Evolutionary conservation across 2,329 filamentous ascomycete species (phyloP).

Genomic region (Albophoma yamanashiensis): DNA sequence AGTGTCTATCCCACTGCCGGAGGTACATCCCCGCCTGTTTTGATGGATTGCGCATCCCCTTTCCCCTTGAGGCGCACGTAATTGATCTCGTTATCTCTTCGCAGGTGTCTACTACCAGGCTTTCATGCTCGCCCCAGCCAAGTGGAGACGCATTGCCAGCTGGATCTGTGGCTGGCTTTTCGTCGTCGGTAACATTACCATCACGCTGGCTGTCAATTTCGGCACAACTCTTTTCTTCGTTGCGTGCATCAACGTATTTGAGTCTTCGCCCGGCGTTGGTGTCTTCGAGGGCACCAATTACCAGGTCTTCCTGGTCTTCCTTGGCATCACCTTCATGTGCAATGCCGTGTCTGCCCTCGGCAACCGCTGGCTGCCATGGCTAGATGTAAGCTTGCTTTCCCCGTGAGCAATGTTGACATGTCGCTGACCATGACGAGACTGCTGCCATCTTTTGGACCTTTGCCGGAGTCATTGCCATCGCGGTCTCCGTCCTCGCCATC

Average conservation of each 20-base stretch:
- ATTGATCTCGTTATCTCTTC: slow-evolving; percentile 8
- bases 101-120: slow-evolving; percentile 63
- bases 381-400: slow-evolving; percentile 48
- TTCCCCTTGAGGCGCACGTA: slow-evolving; percentile 4
- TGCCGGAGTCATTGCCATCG: slow-evolving; percentile 54
- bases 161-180: slow-evolving; percentile 71
- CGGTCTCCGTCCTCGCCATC: slow-evolving; percentile 51
- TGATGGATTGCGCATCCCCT: neutral
- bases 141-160: slow-evolving; percentile 51
- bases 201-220: slow-evolving; percentile 75
- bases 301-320: slow-evolving; percentile 63
- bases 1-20: slow-evolving; percentile 68
- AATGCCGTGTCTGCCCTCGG: slow-evolving; percentile 56
- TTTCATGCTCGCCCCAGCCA: slow-evolving; percentile 57
- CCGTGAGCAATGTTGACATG: neutral
- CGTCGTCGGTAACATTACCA: slow-evolving; percentile 70
- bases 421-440: slow-evolving; percentile 32
- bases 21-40: slow-evolving; percentile 29
- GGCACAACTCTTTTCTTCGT: slow-evolving; percentile 58
- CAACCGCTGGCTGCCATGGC: slow-evolving; percentile 54
- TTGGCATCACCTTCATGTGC: slow-evolving; percentile 53
- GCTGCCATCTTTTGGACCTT: slow-evolving; percentile 69
- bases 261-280: slow-evolving; percentile 28
- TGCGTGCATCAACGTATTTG: slow-evolving; percentile 45
- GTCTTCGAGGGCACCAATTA: slow-evolving; percentile 42